Evolutionary conservation across 805 yeast species (phyloP).

Genomic region (Tetrapisispora namnaoensis): DNA sequence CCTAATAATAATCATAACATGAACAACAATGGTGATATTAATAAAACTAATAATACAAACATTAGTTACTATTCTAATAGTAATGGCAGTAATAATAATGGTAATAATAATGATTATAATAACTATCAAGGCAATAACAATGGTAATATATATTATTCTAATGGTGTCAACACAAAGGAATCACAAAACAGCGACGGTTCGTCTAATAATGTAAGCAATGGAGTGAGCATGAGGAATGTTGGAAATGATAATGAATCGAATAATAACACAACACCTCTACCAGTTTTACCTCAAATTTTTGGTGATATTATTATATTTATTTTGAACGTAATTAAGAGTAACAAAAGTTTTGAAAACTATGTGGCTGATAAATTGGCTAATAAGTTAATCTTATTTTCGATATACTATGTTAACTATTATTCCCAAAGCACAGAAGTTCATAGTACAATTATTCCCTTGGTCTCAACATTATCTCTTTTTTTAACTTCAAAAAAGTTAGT

Average conservation of each 20-base stretch:
- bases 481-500: conserved; percentile 35
- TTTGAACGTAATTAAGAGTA: conserved; percentile 74
- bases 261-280: conserved; percentile 15
- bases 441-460: conserved; percentile 36
- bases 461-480: conserved; percentile 43
- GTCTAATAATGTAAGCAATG: not conserved
- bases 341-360: conserved; percentile 41
- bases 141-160: not conserved
- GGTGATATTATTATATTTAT: conserved; percentile 51
- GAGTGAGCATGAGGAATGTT: not conserved
- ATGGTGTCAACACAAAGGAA: not conserved
- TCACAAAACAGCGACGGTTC: not conserved
- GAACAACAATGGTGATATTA: not conserved
- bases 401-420: conserved; percentile 48
- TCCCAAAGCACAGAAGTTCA: conserved; percentile 11
- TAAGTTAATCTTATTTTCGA: conserved; percentile 43
- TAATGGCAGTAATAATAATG: not conserved
- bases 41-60: not conserved
- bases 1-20: conserved; percentile 1
- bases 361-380: conserved; percentile 39
- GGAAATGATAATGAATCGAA: conserved; percentile 5
- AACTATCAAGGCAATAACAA: conserved; percentile 1
- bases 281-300: conserved; percentile 40
- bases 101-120: not conserved
- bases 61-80: not conserved